Base-by-base conservation (phyloP, 495 filamentous ascomycete genomes). In the Daldinia vernicosa region DNA sequence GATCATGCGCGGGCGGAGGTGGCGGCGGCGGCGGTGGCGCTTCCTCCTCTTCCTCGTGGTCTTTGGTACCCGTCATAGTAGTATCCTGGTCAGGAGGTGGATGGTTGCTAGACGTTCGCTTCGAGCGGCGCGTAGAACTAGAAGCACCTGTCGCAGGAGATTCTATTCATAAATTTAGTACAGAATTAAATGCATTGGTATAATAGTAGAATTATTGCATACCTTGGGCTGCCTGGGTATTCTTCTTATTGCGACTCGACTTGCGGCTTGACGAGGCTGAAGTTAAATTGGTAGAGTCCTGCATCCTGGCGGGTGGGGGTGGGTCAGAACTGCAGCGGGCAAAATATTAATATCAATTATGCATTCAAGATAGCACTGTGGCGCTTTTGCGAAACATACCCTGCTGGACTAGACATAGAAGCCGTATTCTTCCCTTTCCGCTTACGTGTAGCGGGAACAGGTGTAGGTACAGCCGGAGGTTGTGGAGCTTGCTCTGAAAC, bases 321-420 rank as follows among this genome's bases (percentile, higher is more conserved):
- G 67, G 68, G 62, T 76, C 75, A 63, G 74, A 76, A 51, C 68
- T 73, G 15, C 65, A 56, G 57, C 19, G 26, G 26, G 57, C 62
- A 67, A 67, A 66, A 68, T 60, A 32, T 76, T 56, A 71, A 58
- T 57, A 69, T 59, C 22, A 22, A 60, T 12, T 67, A 54, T 39
- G 28, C 51, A 22, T 45, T 14, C 32, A 56, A 33, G 12, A 56
- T 32, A 39, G 9, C 3, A 27, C 7, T 19, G 28, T 30, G 9
- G 22, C 33, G 33, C 33, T 33, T 33, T 35, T 35, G 33, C 33
- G 61, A 51, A 51, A 57, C 70, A 43, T 72, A 77, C 75, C 63
- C 57, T 67, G 73, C 33, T 77, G 91, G 88, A 84, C 90, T 92
- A 81, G 93, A 93, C 94, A 95, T 95, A 76, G 84, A 86, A 80